A percentile compares a stretch with the other conserved stretches of the same genome.
phyloP scores from a whole-genome alignment of 2,329 filamentous ascomycete species.

The Fusarium illudens region DNA sequence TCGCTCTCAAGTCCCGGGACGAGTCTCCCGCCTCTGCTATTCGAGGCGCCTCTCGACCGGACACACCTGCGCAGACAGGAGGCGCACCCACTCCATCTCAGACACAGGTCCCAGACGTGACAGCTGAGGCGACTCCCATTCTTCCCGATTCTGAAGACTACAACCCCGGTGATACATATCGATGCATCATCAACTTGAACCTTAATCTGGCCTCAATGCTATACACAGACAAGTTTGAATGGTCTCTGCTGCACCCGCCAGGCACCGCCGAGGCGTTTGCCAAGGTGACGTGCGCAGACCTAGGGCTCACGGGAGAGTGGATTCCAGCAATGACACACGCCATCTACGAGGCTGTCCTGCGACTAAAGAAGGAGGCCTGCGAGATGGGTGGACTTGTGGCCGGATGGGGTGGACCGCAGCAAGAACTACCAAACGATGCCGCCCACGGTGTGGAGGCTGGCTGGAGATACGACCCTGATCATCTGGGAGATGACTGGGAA shows the following conservation, averaged over 20 bases:
- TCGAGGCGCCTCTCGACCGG: slow-evolving; percentile 56
- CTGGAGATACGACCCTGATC: slow-evolving; percentile 95
- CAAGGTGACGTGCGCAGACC: slow-evolving; percentile 88
- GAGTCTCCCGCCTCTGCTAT: slow-evolving; percentile 50
- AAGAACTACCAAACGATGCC: slow-evolving; percentile 87
- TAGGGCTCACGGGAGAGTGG: slow-evolving; percentile 92
- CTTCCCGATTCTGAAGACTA: slow-evolving; percentile 71
- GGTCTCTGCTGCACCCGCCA: slow-evolving; percentile 91
- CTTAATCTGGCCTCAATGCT: slow-evolving; percentile 91
- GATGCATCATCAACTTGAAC: slow-evolving; percentile 89
- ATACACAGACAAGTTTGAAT: slow-evolving; percentile 97
- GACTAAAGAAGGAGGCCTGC: slow-evolving; percentile 94
- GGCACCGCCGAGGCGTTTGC: slow-evolving; percentile 94
- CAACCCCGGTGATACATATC: slow-evolving; percentile 93
- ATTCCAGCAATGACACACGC: slow-evolving; percentile 92
- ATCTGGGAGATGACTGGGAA: slow-evolving; percentile 84
- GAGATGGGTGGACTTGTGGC: slow-evolving; percentile 89
- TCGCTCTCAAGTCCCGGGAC: slow-evolving; percentile 49
- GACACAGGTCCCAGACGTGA: slow-evolving; percentile 62
- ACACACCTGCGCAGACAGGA: slow-evolving; percentile 65
- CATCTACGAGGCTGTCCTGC: slow-evolving; percentile 93
- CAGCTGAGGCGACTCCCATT: slow-evolving; percentile 73
- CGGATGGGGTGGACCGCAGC: slow-evolving; percentile 66
- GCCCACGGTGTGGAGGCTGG: slow-evolving; percentile 84
- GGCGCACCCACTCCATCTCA: slow-evolving; percentile 59